Evolutionary conservation across 1,139 yeast genomes (phyloP), one percentile per base, ranked within the genome.

Genomic region (Nadsonia commutata): DNA sequence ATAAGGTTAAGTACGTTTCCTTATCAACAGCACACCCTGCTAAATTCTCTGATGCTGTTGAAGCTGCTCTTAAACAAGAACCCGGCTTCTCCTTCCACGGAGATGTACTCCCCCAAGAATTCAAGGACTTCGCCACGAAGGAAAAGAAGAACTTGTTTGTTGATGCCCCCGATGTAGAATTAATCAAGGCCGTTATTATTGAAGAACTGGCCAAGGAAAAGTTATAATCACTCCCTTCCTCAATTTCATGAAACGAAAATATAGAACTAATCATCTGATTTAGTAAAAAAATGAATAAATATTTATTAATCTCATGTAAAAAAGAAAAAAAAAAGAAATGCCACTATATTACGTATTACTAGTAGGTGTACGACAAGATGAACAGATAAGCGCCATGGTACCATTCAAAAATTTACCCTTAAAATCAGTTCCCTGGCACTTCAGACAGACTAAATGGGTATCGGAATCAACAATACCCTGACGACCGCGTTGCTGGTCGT

Each of bases 1-100:
- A 62, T 18, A 58, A 66, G 22, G 60, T 70, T 39, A 60, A 66
- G 44, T 84, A 84, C 60, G 72, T 90, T 42, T 83, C 95, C 4
- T 74, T 90, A 48, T 82, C 97, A 2, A 90, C 98, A 39, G 98
- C 98, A 6, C 98, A 90, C 60, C 98, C 98, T 38, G 98, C 98
- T 48, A 90, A 90, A 65, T 90, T 90, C 59, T 84, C 95, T 21
- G 96, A 86, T 50, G 98, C 95, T 43, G 98, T 90, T 18, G 81
- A 86, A 61, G 68, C 74, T 54, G 86, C 97, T 1, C 73, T 90
- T 53, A 60, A 65, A 42, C 71, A 71, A 1, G 69, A 76, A 49
- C 74, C 71, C 20, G 85, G 77, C 20, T 93, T 88, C 65, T 76
- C 86, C 3, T 90, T 90, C 56, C 95, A 85, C 54, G 70, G 70